Base-by-base conservation (phyloP, 768 basidiomycete species). In the Tricholoma hemisulphureum region DNA sequence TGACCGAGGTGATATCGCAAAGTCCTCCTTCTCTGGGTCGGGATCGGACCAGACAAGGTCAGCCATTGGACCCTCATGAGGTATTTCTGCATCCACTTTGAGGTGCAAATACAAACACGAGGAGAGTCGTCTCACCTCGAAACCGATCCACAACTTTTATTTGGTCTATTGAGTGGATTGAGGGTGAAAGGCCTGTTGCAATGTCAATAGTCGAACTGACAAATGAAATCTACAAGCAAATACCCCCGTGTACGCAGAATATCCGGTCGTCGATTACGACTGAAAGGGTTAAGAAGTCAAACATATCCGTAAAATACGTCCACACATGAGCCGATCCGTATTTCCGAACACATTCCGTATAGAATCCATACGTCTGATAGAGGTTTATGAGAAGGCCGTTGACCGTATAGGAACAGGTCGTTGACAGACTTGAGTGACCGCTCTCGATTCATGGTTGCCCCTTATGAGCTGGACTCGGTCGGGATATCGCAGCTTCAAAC, bases 291-390 rank as follows among this genome's bases (percentile, higher is more conserved):
- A 99, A 75, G 77, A 95, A 99, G 78, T 99, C 97, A 73, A 99
- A 99, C 96, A 99, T 97, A 76, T 99, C 97, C 58, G 97, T 99
- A 68, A 99, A 98, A 73, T 98, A 98, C 24, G 93, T 95, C 97
- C 97, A 99, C 31, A 98, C 96, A 65, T 91, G 89, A 29, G 95
- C 87, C 2, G 92, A 89, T 55, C 95, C 95, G 66, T 99, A 99
- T 75, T 99, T 99, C 39, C 95, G 84, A 20, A 96, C 87, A 68
- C 97, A 98, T 80, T 99, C 97, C 34, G 93, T 91, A 74, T 99
- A 99, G 78, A 99, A 99, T 11, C 97, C 97, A 68, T 98, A 99
- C 21, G 94, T 95, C 95, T 98, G 70, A 51, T 60, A 53, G 57
- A 63, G 56, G 55, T 69, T 52, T 70, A 70, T 71, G 68, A 71